Conservation (phyloP, 257 asterid genomes). For the Linderniella brevidens region DNA sequence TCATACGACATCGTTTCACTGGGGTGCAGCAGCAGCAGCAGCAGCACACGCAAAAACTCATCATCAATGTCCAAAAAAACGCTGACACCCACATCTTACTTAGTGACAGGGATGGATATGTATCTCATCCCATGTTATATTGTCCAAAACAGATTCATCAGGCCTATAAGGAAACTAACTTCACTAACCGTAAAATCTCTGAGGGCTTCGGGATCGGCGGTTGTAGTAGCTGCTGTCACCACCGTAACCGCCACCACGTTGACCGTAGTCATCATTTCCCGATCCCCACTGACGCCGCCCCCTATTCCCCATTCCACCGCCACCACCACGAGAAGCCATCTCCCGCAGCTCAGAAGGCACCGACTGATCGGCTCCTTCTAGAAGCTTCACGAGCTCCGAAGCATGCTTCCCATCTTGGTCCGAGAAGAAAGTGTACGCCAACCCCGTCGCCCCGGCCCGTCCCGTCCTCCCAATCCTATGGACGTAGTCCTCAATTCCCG, state of each 20-base stretch:
- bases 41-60: too few relatives aligned
- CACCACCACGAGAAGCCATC: slow-evolving; percentile 79
- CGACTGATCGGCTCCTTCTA: slow-evolving; percentile 80
- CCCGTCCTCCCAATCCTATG: slow-evolving; percentile 99
- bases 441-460: slow-evolving; percentile 94
- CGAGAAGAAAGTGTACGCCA: slow-evolving; percentile 61
- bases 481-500: slow-evolving; percentile 90
- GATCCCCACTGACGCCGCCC: slow-evolving; percentile 68
- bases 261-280: slow-evolving; percentile 6
- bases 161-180: too few relatives aligned
- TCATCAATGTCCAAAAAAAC: too few relatives aligned
- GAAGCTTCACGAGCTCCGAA: slow-evolving; percentile 58
- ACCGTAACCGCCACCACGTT: slow-evolving; percentile 27
- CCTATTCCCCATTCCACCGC: slow-evolving; percentile 27
- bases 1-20: too few relatives aligned
- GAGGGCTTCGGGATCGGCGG: too few relatives aligned
- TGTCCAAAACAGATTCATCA: too few relatives aligned
- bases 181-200: too few relatives aligned
- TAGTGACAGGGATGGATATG: too few relatives aligned
- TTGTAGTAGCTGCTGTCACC: too few relatives aligned
- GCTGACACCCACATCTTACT: too few relatives aligned
- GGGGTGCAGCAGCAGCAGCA: too few relatives aligned
- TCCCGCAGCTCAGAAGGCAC: slow-evolving; percentile 68
- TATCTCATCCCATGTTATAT: too few relatives aligned
- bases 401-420: slow-evolving; percentile 84